phyloP scores from a whole-genome alignment of 129 eudicot genomes.

The Arctium lappa region DNA sequence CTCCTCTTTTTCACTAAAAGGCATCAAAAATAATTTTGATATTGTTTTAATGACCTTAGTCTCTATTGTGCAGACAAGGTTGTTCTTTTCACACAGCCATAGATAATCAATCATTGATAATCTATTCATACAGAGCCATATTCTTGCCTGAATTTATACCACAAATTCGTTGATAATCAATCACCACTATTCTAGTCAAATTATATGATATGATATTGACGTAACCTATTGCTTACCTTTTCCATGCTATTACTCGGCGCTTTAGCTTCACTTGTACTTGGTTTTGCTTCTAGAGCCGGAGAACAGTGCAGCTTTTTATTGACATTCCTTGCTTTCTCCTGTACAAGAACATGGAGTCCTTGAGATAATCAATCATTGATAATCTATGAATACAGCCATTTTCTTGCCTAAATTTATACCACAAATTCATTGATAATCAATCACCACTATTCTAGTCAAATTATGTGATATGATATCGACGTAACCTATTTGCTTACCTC shows the following conservation, averaged over 20 bases:
- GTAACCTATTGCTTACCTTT: slow-evolving; percentile 17
- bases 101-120: too few species aligned
- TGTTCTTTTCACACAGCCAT: neutral
- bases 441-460: neutral
- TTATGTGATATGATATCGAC: neutral
- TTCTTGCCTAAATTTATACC: neutral
- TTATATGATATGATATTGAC: neutral
- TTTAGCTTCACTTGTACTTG: slow-evolving; percentile 15
- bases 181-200: neutral
- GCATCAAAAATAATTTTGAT: too few species aligned
- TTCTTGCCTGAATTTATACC: neutral
- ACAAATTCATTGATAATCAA: neutral
- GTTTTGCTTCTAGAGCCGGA: slow-evolving; percentile 17
- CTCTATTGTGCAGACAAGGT: neutral
- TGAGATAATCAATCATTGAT: neutral
- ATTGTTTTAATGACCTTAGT: neutral
- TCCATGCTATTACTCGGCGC: slow-evolving; percentile 4
- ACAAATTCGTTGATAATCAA: neutral
- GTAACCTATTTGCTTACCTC: slow-evolving; percentile 14
- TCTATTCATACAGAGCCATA: neutral
- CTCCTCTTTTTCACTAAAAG: too few species aligned
- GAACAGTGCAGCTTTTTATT: neutral
- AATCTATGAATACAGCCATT: neutral
- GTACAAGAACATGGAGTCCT: neutral
- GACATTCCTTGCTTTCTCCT: neutral